Evolutionary conservation across 805 yeast genomes (phyloP).

Genomic region (Saccharomycopsis javanensis): DNA sequence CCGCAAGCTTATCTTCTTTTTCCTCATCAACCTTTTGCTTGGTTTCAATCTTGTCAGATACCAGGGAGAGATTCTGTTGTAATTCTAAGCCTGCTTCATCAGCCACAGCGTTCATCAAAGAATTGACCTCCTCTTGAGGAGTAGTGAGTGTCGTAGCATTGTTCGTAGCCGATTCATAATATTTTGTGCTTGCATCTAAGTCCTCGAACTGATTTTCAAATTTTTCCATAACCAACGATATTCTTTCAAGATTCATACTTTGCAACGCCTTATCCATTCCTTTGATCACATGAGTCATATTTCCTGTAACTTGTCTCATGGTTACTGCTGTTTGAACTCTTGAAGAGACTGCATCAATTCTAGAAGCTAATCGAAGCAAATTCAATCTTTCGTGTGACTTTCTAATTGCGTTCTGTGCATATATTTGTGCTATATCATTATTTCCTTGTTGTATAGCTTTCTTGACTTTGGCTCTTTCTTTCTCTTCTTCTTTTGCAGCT

Average conservation of each 20-base stretch:
- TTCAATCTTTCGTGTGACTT: conserved; percentile 81
- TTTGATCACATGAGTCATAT: conserved; percentile 84
- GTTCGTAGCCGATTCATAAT: conserved; percentile 84
- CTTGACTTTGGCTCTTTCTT: conserved; percentile 81
- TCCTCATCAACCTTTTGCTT: conserved; percentile 42
- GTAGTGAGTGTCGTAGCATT: conserved; percentile 81
- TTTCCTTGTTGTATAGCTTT: conserved; percentile 81
- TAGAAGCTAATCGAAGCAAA: conserved; percentile 68
- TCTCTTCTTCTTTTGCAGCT: conserved; percentile 82
- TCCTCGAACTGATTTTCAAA: conserved; percentile 96
- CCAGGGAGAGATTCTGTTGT: conserved; percentile 69
- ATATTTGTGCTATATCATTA: conserved; percentile 84
- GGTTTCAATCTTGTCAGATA: conserved; percentile 36
- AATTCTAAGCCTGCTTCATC: conserved; percentile 95
- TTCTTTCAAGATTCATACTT: conserved; percentile 88
- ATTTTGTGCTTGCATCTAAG: conserved; percentile 84
- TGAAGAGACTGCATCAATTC: conserved; percentile 93
- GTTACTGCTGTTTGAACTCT: conserved; percentile 97
- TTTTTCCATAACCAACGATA: conserved; percentile 92
- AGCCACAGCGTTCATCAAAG: conserved; percentile 82
- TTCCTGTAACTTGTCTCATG: conserved; percentile 89
- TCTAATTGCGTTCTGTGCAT: conserved; percentile 93
- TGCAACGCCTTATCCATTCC: conserved; percentile 97
- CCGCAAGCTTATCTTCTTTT: conserved; percentile 80
- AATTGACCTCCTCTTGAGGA: conserved; percentile 93